These are phyloP conservation scores for Xylaria castorea DNA, from an alignment of 495 filamentous ascomycete species.

Conservation along the genomic window DNA sequence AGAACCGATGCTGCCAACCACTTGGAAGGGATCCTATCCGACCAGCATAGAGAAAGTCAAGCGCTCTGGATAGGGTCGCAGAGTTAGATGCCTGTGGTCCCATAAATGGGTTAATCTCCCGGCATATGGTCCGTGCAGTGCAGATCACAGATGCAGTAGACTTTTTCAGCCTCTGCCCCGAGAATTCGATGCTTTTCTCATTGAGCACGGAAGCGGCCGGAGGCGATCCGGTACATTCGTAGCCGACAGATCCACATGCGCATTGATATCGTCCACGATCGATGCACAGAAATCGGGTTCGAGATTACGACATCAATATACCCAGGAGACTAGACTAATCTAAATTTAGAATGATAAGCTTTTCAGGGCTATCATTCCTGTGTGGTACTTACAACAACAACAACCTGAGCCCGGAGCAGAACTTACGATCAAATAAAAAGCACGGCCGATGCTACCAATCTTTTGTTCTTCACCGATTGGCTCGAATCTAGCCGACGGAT, in stretches of 20 bases:
- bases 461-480: slow-evolving; percentile 7
- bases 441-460: not conserved
- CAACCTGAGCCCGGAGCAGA: not conserved
- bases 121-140: slow-evolving; percentile 5
- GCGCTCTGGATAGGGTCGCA: not conserved
- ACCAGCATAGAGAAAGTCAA: not conserved
- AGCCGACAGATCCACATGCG: not conserved
- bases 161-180: slow-evolving; percentile 6
- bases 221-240: not conserved
- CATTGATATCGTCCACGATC: not conserved
- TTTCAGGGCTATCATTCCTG: not conserved
- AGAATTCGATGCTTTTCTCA: not conserved
- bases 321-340: not conserved
- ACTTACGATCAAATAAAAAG: not conserved
- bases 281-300: slow-evolving; percentile 3
- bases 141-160: not conserved
- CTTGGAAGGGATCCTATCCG: not conserved
- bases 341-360: slow-evolving; percentile 17
- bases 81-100: not conserved
- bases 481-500: slow-evolving; percentile 1
- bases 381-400: not conserved
- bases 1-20: slow-evolving; percentile 4
- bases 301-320: not conserved
- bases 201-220: not conserved
- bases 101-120: slow-evolving; percentile 10